A percentile compares a stretch with the other conserved stretches of the same genome.
phyloP scores from a whole-genome alignment of 768 basidiomycete genomes.

The Pilatotrama ljubarskyi region DNA sequence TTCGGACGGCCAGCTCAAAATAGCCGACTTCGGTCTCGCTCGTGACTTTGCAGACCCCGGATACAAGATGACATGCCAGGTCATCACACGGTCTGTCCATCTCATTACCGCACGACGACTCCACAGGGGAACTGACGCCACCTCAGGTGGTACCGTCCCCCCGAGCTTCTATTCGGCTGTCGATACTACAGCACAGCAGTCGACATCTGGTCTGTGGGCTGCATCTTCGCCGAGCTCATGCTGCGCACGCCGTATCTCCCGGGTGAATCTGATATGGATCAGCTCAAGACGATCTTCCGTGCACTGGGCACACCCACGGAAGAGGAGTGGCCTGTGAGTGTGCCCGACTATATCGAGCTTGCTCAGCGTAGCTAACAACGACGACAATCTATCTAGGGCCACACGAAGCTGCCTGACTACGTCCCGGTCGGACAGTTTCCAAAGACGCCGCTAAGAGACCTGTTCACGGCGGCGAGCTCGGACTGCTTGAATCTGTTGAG shows the following conservation, averaged over 20 bases:
- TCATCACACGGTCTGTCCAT: conserved; percentile 87
- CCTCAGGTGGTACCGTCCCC: conserved; percentile 93
- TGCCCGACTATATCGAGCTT: background rate
- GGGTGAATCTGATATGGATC: conserved; percentile 96
- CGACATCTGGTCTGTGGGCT: conserved; percentile 97
- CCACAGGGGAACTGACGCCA: conserved; percentile 2
- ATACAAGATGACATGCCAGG: conserved; percentile 96
- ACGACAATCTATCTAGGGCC: conserved; percentile 53
- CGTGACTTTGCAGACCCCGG: conserved; percentile 94
- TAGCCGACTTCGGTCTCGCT: conserved; percentile 98
- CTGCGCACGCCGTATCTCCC: conserved; percentile 93
- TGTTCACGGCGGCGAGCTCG: conserved; percentile 88
- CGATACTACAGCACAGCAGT: conserved; percentile 90
- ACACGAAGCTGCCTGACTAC: conserved; percentile 89
- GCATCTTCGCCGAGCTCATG: conserved; percentile 98
- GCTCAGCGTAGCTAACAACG: background rate
- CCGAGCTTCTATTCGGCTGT: conserved; percentile 90
- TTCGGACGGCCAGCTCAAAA: conserved; percentile 87
- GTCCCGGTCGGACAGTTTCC: conserved; percentile 85
- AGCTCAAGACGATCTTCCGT: conserved; percentile 90
- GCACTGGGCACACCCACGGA: conserved; percentile 96
- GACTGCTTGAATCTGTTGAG: conserved; percentile 83
- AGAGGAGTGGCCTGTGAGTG: conserved; percentile 91
- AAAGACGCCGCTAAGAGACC: conserved; percentile 74
- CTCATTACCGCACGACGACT: background rate